Base-by-base conservation (phyloP, 2,329 filamentous ascomycete genomes). In the Thielaviopsis euricoi region DNA sequence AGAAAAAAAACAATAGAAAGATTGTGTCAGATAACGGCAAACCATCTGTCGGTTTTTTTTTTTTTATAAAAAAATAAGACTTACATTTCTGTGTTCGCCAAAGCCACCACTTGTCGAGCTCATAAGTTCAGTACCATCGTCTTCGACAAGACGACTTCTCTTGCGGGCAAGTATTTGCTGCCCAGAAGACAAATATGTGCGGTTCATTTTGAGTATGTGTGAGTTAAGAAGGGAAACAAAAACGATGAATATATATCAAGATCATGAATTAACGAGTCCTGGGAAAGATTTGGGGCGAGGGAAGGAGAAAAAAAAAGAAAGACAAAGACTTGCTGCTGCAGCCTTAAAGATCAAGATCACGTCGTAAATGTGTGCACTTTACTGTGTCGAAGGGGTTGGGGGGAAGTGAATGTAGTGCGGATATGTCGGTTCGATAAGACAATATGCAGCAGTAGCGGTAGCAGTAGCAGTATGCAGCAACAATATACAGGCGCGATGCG, bases 41-140 rank as follows among this genome's bases (percentile, higher is more conserved):
- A 43, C 12, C 50, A 50, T 21, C 26, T 17, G 19, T 50, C n/a
- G 19, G 48, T 56, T 10, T 9, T n/a, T n/a, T n/a, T n/a, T n/a
- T n/a, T n/a, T n/a, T n/a, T n/a, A 53, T n/a, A n/a, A 29, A 50
- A 9, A 49, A 0, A 15, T 9, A 15, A 25, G 9, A 40, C 59
- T 58, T 58, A 58, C 59, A 56, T 52, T 61, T 58, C 59, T 57
- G 43, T 61, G 59, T 46, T 61, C 59, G 40, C 56, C 26, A 46
- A 61, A 58, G n/a, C 59, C 56, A 10, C 46, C 54, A 13, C 46
- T 15, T 22, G 52, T 7, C 3, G 53, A 48, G 23, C 26, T 48
- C n/a, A 21, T 43, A 21, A 58, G 37, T 3, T 60, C 58, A 12
- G 51, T 52, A 46, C 52, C 58, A n/a, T 60, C 58, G 26, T 60